Conservation (phyloP, 1,284 basidiomycete species). For the Apiotrichum brassicae region DNA sequence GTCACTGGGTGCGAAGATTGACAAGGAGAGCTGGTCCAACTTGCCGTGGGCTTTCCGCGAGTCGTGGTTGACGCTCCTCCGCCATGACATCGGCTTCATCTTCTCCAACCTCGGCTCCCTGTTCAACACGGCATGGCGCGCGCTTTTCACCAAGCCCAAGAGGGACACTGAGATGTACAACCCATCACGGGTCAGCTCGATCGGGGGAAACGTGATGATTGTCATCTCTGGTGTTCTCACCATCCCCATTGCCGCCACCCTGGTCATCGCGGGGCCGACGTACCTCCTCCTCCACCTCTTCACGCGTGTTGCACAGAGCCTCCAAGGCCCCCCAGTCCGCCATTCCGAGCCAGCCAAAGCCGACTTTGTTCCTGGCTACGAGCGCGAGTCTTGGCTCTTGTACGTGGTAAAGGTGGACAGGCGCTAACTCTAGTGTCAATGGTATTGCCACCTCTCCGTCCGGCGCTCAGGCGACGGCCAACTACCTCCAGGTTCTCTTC, state of each 20-base stretch:
- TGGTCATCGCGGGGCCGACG: background rate
- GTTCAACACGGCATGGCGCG: background rate
- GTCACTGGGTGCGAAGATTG: too few species aligned
- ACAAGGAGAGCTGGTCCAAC: background rate
- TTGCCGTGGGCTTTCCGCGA: background rate
- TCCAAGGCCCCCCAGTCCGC: background rate
- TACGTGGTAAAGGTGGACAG: background rate
- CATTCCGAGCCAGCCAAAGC: background rate
- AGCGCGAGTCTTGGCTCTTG: slow-evolving; percentile 20
- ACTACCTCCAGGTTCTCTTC: slow-evolving; percentile 19
- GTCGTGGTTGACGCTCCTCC: background rate
- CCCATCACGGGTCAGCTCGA: background rate
- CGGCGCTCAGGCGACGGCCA: slow-evolving; percentile 24
- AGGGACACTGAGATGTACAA: background rate
- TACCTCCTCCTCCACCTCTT: background rate
- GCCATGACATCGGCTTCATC: background rate
- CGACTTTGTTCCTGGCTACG: slow-evolving; percentile 1
- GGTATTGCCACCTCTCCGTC: slow-evolving; percentile 26
- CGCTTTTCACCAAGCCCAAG: background rate
- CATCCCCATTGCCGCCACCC: background rate
- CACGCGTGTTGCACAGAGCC: background rate
- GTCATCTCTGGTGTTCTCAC: background rate
- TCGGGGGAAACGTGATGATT: background rate
- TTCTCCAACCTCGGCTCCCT: background rate
- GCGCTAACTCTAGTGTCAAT: slow-evolving; percentile 19